Evolutionary conservation across 345 rosid species (phyloP).

Genomic region (Toxicodendron radicans): DNA sequence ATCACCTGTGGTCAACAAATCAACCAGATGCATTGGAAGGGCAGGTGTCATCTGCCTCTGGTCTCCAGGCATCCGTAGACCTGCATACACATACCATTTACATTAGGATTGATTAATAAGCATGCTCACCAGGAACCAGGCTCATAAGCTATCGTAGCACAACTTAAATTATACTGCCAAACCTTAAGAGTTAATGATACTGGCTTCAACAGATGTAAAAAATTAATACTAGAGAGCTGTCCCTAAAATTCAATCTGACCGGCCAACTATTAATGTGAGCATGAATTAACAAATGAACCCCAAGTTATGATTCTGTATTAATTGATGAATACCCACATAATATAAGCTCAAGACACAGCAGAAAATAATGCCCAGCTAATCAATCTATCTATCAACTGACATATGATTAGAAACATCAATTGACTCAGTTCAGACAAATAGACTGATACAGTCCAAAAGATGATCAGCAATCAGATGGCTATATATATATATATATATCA

Average conservation of each 20-base stretch:
- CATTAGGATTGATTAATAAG: conserved; percentile 3
- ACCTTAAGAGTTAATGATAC: background rate
- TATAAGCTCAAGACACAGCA: background rate
- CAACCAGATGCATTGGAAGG: conserved; percentile 85
- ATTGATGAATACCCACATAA: background rate
- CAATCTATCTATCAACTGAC: background rate
- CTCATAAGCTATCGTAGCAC: conserved; percentile 10
- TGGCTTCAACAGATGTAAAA: background rate
- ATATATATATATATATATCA: background rate
- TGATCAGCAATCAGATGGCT: background rate
- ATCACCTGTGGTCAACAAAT: conserved; percentile 58
- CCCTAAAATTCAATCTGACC: conserved; percentile 1
- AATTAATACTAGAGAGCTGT: background rate
- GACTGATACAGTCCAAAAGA: background rate
- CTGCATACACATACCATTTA: conserved; percentile 39
- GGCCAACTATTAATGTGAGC: background rate
- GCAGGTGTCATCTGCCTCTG: conserved; percentile 77
- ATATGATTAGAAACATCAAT: background rate
- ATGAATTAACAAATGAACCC: conserved; percentile 2
- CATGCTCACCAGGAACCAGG: background rate
- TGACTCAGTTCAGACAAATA: background rate
- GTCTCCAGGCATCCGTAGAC: conserved; percentile 70
- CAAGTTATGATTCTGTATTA: background rate
- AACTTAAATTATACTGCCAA: conserved; percentile 4
- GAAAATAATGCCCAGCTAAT: background rate